Conservation (phyloP, 768 basidiomycete species). For the Kwoniella sp. region DNA sequence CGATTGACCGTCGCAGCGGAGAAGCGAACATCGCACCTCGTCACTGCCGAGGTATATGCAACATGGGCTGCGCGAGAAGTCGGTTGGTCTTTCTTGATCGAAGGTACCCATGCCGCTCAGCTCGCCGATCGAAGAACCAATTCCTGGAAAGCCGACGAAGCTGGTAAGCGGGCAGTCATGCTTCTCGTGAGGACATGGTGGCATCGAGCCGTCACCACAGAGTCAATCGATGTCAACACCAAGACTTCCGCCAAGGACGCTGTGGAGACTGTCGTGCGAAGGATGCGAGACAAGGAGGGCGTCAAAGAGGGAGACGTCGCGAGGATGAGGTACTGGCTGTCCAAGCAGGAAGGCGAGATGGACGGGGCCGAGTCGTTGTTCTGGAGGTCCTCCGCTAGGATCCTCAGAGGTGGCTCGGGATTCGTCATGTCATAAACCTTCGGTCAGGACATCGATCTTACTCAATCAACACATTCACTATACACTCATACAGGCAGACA, state of each 20-base stretch:
- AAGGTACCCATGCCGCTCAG: constrained; percentile 47
- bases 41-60: constrained; percentile 54
- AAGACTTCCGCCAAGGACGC: constrained; percentile 52
- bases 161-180: constrained; percentile 52
- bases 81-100: constrained; percentile 55
- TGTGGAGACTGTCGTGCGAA: constrained; percentile 49
- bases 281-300: constrained; percentile 50
- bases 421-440: constrained; percentile 49
- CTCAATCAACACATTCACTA: too few relatives aligned
- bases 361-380: constrained; percentile 52
- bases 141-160: constrained; percentile 49
- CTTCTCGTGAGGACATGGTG: constrained; percentile 52
- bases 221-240: constrained; percentile 48
- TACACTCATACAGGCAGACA: too few relatives aligned
- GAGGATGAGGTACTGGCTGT: constrained; percentile 44
- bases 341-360: constrained; percentile 51
- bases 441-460: too few relatives aligned
- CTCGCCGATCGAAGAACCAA: constrained; percentile 45
- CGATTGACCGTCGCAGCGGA: constrained; percentile 46
- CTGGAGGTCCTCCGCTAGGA: constrained; percentile 52
- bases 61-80: constrained; percentile 56
- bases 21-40: constrained; percentile 45
- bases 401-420: constrained; percentile 44
- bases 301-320: constrained; percentile 50
- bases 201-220: constrained; percentile 53